Percentiles rank a stretch among this genome's conserved stretches.
Evolutionary conservation across 2,329 filamentous ascomycete genomes (phyloP).

Genomic region (Escovopsis sp.): DNA sequence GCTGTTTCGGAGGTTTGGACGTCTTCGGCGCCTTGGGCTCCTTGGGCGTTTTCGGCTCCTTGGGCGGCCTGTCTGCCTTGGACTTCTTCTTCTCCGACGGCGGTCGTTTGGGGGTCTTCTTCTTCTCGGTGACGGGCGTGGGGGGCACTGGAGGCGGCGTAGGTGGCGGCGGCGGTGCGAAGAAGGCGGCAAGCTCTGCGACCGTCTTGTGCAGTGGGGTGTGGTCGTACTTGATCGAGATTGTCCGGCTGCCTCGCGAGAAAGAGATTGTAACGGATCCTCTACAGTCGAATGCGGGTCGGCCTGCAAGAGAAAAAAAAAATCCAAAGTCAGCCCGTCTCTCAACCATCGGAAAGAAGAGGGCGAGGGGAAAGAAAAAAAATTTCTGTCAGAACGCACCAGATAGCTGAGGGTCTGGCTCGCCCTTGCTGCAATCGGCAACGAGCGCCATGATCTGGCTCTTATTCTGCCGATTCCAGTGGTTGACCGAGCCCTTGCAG

Average conservation of each 20-base stretch:
- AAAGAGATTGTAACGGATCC: constrained; percentile 36
- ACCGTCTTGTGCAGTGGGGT: constrained; percentile 42
- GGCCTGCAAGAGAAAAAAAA: constrained; percentile 17
- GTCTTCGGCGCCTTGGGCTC: constrained; percentile 11
- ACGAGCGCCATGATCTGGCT: constrained; percentile 24
- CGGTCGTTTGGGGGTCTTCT: constrained; percentile 13
- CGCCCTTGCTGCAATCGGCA: constrained; percentile 33
- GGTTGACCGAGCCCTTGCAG: constrained; percentile 36
- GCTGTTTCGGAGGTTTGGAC: constrained; percentile 9
- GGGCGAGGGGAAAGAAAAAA: constrained; percentile 2
- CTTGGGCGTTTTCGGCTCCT: constrained; percentile 10
- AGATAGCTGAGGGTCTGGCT: constrained; percentile 28
- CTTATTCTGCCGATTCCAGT: constrained; percentile 35
- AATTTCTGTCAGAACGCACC: constrained; percentile 18
- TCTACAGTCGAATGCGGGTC: constrained; percentile 44
- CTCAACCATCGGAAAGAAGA: neutral
- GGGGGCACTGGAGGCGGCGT: constrained; percentile 24
- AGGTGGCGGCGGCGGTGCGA: constrained; percentile 28
- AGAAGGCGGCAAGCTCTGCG: constrained; percentile 29
- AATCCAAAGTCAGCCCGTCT: no score
- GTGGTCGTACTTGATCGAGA: constrained; percentile 40
- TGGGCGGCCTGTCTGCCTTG: constrained; percentile 9
- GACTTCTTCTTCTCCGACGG: constrained; percentile 15
- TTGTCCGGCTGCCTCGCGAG: constrained; percentile 27
- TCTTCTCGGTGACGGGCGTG: constrained; percentile 13